phyloP scores from a whole-genome alignment of 208 protist genomes.

The Leptomonas pyrrhocoris region DNA sequence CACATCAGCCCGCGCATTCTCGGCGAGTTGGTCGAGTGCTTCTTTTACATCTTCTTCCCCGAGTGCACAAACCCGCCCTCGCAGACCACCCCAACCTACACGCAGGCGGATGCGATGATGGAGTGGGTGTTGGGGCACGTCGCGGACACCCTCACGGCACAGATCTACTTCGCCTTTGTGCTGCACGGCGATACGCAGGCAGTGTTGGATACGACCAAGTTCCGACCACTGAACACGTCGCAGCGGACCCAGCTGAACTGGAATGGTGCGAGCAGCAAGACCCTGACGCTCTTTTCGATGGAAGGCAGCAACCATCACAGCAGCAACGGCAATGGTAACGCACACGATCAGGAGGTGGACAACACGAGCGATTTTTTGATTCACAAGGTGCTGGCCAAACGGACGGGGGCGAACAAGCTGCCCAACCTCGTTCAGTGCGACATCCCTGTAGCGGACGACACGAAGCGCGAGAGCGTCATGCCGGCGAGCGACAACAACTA shows the following conservation, averaged over 20 bases:
- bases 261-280: slow-evolving; percentile 27
- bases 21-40: slow-evolving; percentile 56
- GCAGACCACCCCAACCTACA: slow-evolving; percentile 27
- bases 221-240: slow-evolving; percentile 34
- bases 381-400: background rate
- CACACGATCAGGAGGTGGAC: background rate
- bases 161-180: slow-evolving; percentile 61
- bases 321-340: background rate
- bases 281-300: slow-evolving; percentile 11
- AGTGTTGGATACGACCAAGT: slow-evolving; percentile 25
- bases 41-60: slow-evolving; percentile 64
- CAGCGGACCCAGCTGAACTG: slow-evolving; percentile 43
- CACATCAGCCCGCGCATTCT: slow-evolving; percentile 48
- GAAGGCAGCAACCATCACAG: background rate
- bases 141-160: slow-evolving; percentile 51
- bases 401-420: background rate
- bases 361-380: background rate
- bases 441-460: background rate
- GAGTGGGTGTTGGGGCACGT: slow-evolving; percentile 64
- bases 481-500: background rate
- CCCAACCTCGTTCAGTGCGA: background rate
- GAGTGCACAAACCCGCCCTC: slow-evolving; percentile 50
- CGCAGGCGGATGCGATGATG: slow-evolving; percentile 36
- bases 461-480: background rate
- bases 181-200: slow-evolving; percentile 50